Evolutionary conservation across 306 rosid species (phyloP), one percentile per base, ranked within the genome.

Genomic region (Quillaja saponaria): DNA sequence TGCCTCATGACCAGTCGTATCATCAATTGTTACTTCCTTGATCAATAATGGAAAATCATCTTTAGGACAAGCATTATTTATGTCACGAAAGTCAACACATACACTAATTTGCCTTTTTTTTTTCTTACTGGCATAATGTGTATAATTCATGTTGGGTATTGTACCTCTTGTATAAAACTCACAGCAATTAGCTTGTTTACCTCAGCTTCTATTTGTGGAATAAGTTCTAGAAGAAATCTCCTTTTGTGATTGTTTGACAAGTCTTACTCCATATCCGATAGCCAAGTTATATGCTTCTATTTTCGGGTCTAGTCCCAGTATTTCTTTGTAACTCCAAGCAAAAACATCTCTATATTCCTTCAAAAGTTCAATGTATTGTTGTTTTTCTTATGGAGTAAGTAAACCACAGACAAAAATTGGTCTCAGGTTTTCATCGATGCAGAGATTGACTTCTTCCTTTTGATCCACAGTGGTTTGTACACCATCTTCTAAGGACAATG

Each of bases 311-410:
- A 40, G 46, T 9, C 46, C 14, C 4, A 11, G 46, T 13, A 40
- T 40, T 9, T 40, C 46, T 40, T 40, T 40, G 46, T 40, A 40
- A 40, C n/a, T 40, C 46, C 46, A 40, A 40, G 46, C 46, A 40
- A 40, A 5, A 0, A 40, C 46, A 40, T 40, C 11, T 13, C n/a
- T 40, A 11, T 40, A 40, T 40, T 40, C 14, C 46, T 25, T 25
- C 31, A 25, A 25, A 25, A 25, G 31, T 25, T 25, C 31, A 25
- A 25, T 25, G 31, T 25, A 40, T 13, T 40, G 4, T 40, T 40
- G 13, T 13, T 40, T 3, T 40, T 40, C 46, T 40, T 40, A 1
- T 9, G 11, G n/a, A 40, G 46, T 40, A 4, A 40, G 46, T 10
- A 40, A 11, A 0, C 0, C 46, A 40, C 46, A 6, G 9, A 40